Evolutionary conservation across 2,329 filamentous ascomycete genomes (phyloP).

Genomic region (Capronia epimyces): DNA sequence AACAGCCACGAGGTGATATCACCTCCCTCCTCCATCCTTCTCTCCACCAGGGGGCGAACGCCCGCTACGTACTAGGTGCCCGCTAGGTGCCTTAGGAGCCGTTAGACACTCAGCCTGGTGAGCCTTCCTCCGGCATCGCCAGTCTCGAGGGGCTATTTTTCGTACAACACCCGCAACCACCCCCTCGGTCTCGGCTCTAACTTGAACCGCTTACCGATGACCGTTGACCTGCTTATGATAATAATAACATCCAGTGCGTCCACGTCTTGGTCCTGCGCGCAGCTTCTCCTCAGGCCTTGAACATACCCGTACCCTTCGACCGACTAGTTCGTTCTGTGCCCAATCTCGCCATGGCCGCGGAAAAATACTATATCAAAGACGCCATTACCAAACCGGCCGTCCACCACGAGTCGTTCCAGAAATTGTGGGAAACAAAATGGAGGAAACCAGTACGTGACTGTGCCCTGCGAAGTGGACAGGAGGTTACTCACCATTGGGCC

Average conservation of each 20-base stretch:
- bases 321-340: not conserved
- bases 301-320: not conserved
- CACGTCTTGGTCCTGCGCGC: too few species aligned
- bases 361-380: slow-evolving; percentile 38
- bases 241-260: too few species aligned
- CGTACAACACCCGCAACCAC: not conserved
- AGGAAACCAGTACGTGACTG: slow-evolving; percentile 53
- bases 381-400: slow-evolving; percentile 47
- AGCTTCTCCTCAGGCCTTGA: too few species aligned
- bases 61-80: too few species aligned
- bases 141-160: too few species aligned
- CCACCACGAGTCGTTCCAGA: slow-evolving; percentile 56
- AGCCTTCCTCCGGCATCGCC: too few species aligned
- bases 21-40: too few species aligned
- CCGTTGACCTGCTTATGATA: not conserved
- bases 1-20: too few species aligned
- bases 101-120: too few species aligned
- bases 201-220: not conserved
- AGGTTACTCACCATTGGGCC: slow-evolving; percentile 3
- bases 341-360: slow-evolving; percentile 19
- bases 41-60: too few species aligned
- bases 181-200: not conserved
- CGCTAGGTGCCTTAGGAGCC: too few species aligned
- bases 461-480: not conserved
- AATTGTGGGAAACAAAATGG: slow-evolving; percentile 73